Conservation (phyloP, 805 yeast species). For the Vanderwaltozyma polyspora region DNA sequence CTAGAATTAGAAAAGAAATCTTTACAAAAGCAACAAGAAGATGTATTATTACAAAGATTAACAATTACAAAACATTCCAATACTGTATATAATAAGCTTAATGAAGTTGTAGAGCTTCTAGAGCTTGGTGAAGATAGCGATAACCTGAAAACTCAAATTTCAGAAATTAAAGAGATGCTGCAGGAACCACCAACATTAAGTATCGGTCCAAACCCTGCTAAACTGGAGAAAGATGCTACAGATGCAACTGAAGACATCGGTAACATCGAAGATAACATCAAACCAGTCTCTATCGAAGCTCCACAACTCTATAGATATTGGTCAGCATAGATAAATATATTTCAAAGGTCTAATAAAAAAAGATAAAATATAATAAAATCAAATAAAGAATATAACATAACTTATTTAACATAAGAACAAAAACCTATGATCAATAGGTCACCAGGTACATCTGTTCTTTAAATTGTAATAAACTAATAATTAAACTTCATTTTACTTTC, state of each 20-base stretch:
- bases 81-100: conserved; percentile 33
- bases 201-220: conserved; percentile 11
- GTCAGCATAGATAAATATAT: conserved; percentile 35
- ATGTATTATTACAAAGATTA: conserved; percentile 51
- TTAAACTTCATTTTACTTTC: too few species aligned
- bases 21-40: conserved; percentile 53
- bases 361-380: background rate
- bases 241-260: conserved; percentile 6
- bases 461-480: too few species aligned
- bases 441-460: too few species aligned
- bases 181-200: conserved; percentile 24
- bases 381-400: background rate
- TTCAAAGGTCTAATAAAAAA: background rate
- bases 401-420: background rate
- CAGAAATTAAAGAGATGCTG: conserved; percentile 19
- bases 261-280: conserved; percentile 12
- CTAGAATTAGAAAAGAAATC: conserved; percentile 53
- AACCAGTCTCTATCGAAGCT: conserved; percentile 49
- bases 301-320: conserved; percentile 57
- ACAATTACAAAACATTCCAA: conserved; percentile 53
- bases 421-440: too few species aligned
- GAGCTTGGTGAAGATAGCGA: conserved; percentile 10
- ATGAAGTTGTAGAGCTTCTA: conserved; percentile 12
- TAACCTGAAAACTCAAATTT: conserved; percentile 10
- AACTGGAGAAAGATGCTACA: background rate